Base-by-base conservation (phyloP, 139 green algal species). In the Volvox reticuliferus region DNA sequence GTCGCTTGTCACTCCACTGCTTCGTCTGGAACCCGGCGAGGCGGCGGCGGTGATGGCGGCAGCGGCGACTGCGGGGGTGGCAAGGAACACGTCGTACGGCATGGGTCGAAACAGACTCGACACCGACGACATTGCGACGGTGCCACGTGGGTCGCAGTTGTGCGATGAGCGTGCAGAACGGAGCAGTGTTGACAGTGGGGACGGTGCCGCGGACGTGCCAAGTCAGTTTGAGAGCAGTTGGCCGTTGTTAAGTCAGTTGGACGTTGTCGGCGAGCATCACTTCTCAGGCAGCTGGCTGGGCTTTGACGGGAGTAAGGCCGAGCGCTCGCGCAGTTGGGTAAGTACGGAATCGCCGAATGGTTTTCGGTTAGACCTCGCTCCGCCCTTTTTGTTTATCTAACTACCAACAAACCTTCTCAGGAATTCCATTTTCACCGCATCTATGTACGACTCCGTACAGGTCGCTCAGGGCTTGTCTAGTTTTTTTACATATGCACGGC, bases 261-360 rank as follows among this genome's bases (percentile, higher is more conserved):
- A 89, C 19, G 37, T 93, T 24, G 87, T 91, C 44, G 91, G 91
- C 21, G 76, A 86, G 63, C 91, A 93, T 88, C 91, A 93, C 82
- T 93, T 93, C 76, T 82, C 44, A 13, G 91, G 91, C 24, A 89
- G 76, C 91, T 93, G 91, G 91, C 82, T 93, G 17, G 91, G 91
- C 0, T 87, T 81, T n/a, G 91, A 93, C 26, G 91, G 91, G 12
- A 86, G 67, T 44, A 93, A 92, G 82, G 82, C 84, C 26, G 65
- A 89, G 63, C 80, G 82, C 19, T 77, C 90, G 1, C 32, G 62
- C 12, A n/a, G 50, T 12, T 73, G 85, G 91, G 91, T 93, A 81
- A 65, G 78, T 73, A 55, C 44, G 44, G n/a, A n/a, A n/a, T n/a
- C n/a, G n/a, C n/a, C n/a, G n/a, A n/a, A n/a, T n/a, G n/a, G n/a